These are phyloP conservation scores for Hyaloperonospora brassicae DNA, from an alignment of 352 stramenopile genomes.

Conservation along the genomic window DNA sequence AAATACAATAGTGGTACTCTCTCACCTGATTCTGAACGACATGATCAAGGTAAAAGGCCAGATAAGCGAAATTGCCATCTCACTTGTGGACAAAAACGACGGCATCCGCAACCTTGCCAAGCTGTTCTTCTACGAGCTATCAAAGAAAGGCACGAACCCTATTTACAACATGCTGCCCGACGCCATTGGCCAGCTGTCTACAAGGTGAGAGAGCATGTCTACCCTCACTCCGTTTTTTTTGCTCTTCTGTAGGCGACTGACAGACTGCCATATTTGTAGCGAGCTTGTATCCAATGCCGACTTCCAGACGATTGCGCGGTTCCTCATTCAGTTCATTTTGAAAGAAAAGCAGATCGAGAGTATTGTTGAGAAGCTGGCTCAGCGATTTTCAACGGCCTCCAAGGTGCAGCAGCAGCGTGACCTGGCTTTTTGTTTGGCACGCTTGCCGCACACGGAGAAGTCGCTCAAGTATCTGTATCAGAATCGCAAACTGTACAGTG, in stretches of 20 bases:
- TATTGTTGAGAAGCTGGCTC: constrained; percentile 89
- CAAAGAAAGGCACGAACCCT: constrained; percentile 93
- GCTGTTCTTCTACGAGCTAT: constrained; percentile 95
- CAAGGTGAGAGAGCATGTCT: constrained; percentile 32
- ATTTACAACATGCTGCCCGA: constrained; percentile 99
- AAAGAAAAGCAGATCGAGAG: constrained; percentile 91
- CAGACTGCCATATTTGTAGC: constrained; percentile 21
- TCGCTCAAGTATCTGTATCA: constrained; percentile 90
- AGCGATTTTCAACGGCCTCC: constrained; percentile 86
- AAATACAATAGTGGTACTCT: constrained; percentile 96
- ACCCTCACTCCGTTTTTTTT: neutral
- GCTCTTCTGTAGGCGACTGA: constrained; percentile 2
- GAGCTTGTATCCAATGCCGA: constrained; percentile 77
- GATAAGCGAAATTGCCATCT: constrained; percentile 92
- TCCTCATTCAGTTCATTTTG: constrained; percentile 96
- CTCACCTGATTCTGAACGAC: constrained; percentile 98
- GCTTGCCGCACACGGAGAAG: constrained; percentile 91
- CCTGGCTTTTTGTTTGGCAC: constrained; percentile 92
- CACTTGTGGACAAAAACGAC: constrained; percentile 89
- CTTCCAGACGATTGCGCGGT: constrained; percentile 92
- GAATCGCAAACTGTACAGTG: constrained; percentile 82
- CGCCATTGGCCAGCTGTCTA: constrained; percentile 90
- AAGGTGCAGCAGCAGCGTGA: constrained; percentile 70
- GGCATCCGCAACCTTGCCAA: constrained; percentile 90
- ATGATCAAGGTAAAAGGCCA: constrained; percentile 99